A percentile compares a stretch with the other conserved stretches of the same genome.
phyloP scores from a whole-genome alignment of 2,329 filamentous ascomycete species.

The Cephalotrichum gorgonifer region DNA sequence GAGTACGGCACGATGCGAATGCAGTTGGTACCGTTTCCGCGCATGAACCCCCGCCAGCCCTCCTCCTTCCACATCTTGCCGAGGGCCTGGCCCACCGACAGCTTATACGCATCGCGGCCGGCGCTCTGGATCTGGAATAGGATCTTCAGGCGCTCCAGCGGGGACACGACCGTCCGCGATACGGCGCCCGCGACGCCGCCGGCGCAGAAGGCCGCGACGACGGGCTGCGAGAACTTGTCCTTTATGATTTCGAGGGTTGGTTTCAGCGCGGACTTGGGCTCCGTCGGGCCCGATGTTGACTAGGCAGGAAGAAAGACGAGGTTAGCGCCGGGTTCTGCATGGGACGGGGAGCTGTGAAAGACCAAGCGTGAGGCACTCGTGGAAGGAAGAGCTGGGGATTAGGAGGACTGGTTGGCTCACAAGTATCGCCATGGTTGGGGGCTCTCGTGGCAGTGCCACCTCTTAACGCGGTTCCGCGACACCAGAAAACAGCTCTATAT shows the following conservation, averaged over 20 bases:
- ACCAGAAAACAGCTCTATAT: not conserved
- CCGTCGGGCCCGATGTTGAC: not conserved
- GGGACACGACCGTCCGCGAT: slow-evolving; percentile 94
- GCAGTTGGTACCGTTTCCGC: slow-evolving; percentile 96
- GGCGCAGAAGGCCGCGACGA: slow-evolving; percentile 84
- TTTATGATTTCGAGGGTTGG: not conserved
- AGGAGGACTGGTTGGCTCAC: not conserved
- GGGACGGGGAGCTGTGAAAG: not conserved
- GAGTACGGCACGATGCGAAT: slow-evolving; percentile 97
- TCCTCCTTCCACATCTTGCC: slow-evolving; percentile 96
- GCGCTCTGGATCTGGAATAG: slow-evolving; percentile 92
- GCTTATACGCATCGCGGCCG: slow-evolving; percentile 83
- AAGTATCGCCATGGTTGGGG: not conserved
- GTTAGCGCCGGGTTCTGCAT: not conserved
- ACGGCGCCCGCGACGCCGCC: slow-evolving; percentile 92
- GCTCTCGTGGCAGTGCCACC: not conserved
- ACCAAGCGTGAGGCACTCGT: not conserved
- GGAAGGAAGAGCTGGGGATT: not conserved
- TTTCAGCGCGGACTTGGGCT: not conserved
- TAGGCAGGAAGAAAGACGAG: not conserved
- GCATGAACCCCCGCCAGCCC: slow-evolving; percentile 95
- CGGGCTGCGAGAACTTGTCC: slow-evolving; percentile 61
- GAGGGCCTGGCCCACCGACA: slow-evolving; percentile 81
- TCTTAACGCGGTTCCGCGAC: not conserved
- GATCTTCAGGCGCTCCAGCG: slow-evolving; percentile 92